phyloP scores from a whole-genome alignment of 1,284 basidiomycete species.

The Trichosporon coremiiforme region DNA sequence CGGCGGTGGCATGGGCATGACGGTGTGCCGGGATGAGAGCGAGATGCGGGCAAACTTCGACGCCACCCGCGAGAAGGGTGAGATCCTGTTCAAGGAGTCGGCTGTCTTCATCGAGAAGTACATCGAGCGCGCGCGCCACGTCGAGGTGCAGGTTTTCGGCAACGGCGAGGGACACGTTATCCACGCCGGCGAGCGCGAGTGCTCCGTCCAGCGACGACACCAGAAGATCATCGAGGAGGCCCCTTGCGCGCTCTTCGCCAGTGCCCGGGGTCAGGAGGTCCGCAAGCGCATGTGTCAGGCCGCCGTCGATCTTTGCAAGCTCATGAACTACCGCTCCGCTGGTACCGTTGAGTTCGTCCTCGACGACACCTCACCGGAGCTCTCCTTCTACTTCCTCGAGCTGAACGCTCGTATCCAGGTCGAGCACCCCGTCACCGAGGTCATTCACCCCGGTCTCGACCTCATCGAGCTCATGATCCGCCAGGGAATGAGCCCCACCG shows the following conservation, averaged over 20 bases:
- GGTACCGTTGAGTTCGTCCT: conserved; percentile 72
- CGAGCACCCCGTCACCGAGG: conserved; percentile 71
- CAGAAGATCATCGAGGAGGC: conserved; percentile 76
- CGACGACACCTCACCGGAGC: conserved; percentile 57
- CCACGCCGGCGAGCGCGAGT: conserved; percentile 72
- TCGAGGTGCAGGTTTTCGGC: conserved; percentile 73
- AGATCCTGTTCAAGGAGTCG: conserved; percentile 61
- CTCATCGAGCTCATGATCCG: conserved; percentile 66
- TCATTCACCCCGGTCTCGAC: conserved; percentile 63
- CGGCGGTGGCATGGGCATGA: conserved; percentile 72
- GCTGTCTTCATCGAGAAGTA: conserved; percentile 68
- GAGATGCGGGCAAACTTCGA: conserved; percentile 59
- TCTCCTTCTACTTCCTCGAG: conserved; percentile 70
- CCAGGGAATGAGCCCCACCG: conserved; percentile 44
- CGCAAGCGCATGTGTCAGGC: conserved; percentile 61
- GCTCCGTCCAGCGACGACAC: conserved; percentile 69
- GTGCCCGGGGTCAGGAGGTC: conserved; percentile 45
- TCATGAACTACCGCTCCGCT: conserved; percentile 65
- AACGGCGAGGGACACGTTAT: conserved; percentile 63
- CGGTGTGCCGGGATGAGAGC: conserved; percentile 61
- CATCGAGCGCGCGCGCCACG: conserved; percentile 63
- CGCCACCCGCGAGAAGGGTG: conserved; percentile 53
- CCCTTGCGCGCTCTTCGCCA: conserved; percentile 59
- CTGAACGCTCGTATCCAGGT: conserved; percentile 75
- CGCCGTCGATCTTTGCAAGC: conserved; percentile 61